Base-by-base conservation (phyloP, 352 stramenopile species). In the Pythium monospermum region DNA sequence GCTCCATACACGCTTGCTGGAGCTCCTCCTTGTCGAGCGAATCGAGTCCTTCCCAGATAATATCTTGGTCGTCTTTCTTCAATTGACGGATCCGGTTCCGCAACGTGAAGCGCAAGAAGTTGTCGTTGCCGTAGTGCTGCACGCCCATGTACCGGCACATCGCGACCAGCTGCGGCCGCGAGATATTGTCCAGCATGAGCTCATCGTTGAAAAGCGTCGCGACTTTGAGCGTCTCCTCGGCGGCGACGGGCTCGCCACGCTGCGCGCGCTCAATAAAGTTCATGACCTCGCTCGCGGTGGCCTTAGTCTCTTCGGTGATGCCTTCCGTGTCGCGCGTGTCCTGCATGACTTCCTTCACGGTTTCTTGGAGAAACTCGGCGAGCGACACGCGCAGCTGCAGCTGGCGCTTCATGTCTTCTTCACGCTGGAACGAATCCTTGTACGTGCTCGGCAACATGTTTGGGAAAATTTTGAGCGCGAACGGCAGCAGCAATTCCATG, bases 391-490 rank as follows among this genome's bases (percentile, higher is more conserved):
- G 85, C 55, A 97, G 74, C 67, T 98, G 85, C 35, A 99, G 67
- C 75, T 99, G 89, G 46, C 94, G 83, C 74, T 99, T 99, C 93
- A 98, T 97, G 53, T 97, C 97, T 76, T 99, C 96, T 92, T 99
- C 69, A 84, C 81, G 65, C 76, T 96, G 87, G 91, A 96, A 93
- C 91, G 92, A 87, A 59, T 94, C 76, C 71, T 96, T 91, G 74
- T 98, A 99, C 26, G 95, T 99, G 58, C 85, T 97, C 19, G 97
- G 97, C 19, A 99, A 73, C 96, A 99, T 99, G 78, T 99, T 98
- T 3, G 97, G 97, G 79, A 99, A 99, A 30, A 99, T 66, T 62
- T 97, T 97, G 21, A 99, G 77, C 18, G 95, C 96, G 66, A 99
- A 91, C 0, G 96, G 97, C 26, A 99, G 70, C 39, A 98, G 70